These are phyloP conservation scores for Ehretia macrophylla DNA, from an alignment of 257 asterid genomes.

Conservation along the genomic window DNA sequence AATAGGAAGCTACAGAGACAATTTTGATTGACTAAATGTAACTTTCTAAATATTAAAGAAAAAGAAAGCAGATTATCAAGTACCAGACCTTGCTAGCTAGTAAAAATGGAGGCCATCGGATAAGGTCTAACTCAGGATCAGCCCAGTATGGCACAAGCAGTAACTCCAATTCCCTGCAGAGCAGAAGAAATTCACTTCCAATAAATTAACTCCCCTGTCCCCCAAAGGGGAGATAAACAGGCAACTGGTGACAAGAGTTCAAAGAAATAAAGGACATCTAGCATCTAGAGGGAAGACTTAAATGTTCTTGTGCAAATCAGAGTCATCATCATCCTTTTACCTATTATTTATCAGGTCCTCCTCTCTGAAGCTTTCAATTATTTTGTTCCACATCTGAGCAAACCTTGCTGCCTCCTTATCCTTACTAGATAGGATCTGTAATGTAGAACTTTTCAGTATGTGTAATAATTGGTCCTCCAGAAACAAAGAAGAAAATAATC, in stretches of 20 bases:
- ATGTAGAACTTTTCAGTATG: constrained; percentile 12
- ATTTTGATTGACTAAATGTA: constrained; percentile 3
- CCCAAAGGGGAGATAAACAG: background rate
- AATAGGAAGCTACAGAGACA: constrained; percentile 71
- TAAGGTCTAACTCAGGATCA: constrained; percentile 84
- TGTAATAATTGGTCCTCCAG: constrained; percentile 8
- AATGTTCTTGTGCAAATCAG: background rate
- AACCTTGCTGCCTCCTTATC: constrained; percentile 82
- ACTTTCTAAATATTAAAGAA: background rate
- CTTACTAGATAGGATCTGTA: constrained; percentile 69
- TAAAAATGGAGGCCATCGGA: constrained; percentile 98
- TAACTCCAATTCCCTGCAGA: constrained; percentile 77
- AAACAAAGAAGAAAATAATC: constrained; percentile 10
- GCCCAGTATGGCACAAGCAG: constrained; percentile 92
- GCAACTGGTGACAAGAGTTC: background rate
- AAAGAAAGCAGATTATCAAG: constrained; percentile 20
- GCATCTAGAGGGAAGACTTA: background rate
- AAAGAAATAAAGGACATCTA: background rate
- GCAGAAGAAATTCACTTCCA: background rate
- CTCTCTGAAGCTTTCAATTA: constrained; percentile 92
- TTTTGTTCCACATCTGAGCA: constrained; percentile 98
- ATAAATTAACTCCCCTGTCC: background rate
- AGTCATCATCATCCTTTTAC: constrained; percentile 24
- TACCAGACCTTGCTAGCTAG: constrained; percentile 87
- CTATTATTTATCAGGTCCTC: constrained; percentile 87